Evolutionary conservation across 768 basidiomycete species (phyloP), one percentile per base, ranked within the genome.

Genomic region (Hypsizygus marmoreus): DNA sequence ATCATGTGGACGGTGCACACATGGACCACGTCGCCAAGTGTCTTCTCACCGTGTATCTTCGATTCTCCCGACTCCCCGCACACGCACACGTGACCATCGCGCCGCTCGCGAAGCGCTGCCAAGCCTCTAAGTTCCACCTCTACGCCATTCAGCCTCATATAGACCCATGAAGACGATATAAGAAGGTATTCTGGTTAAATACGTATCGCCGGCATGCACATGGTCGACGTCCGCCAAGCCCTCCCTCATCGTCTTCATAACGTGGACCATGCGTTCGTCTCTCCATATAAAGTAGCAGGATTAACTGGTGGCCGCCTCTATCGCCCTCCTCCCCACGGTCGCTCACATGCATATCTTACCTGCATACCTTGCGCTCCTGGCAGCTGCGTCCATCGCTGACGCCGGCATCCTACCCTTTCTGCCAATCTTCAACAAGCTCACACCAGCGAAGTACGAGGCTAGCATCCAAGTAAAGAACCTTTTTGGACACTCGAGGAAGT

Each of bases 401-500:
- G 49, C 35, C 29, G 42, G 32, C 7, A 16, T 25, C 14, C 14
- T 36, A 12, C 25, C 32, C 40, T n/a, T n/a, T n/a, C n/a, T n/a
- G 4, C 39, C 39, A n/a, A 31, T 40, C 29, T 50, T 45, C 49
- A 45, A 42, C 33, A 40, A 36, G 34, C 49, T 50, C 22, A 50
- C 49, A 10, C 49, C 49, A 33, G 38, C 49, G 12, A 50, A 46
- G 40, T 41, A 32, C 20, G 49, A 50, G 29, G 43, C 38, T 14
- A 34, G 44, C 14, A 36, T 58, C 45, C 49, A 43, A 17, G 46
- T 48, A 25, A 33, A 43, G 7, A 60, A 57, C 25, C 59, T 64
- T 16, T 40, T 64, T 9, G 56, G 54, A 12, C 65, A 67, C 44
- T 62, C 63, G 1, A 51, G 55, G 23, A 52, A 62, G n/a, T 55